Evolutionary conservation across 495 filamentous ascomycete genomes (phyloP).

Genomic region (Neurospora sp.): DNA sequence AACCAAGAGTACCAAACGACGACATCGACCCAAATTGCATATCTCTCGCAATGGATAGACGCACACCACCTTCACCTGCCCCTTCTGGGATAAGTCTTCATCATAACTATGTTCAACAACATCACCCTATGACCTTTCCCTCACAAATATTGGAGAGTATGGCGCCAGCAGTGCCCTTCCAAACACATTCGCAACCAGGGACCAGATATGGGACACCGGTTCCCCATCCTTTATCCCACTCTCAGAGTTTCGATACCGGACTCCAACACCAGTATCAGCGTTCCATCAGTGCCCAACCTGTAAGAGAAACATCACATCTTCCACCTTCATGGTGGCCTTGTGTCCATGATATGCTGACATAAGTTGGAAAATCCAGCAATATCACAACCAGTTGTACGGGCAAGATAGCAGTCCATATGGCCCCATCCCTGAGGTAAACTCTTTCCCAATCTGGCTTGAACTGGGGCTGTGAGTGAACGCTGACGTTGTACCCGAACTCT

Average conservation of each 20-base stretch:
- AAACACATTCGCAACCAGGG: slow-evolving; percentile 29
- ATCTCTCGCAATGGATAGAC: slow-evolving; percentile 26
- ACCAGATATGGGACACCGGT: slow-evolving; percentile 34
- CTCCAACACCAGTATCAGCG: slow-evolving; percentile 21
- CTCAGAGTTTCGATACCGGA: slow-evolving; percentile 7
- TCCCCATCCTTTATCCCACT: slow-evolving; percentile 16
- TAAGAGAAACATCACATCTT: slow-evolving; percentile 1
- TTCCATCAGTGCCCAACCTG: slow-evolving; percentile 12
- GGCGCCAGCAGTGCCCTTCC: slow-evolving; percentile 13
- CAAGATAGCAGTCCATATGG: slow-evolving; percentile 23
- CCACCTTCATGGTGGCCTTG: background rate
- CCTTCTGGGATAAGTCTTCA: slow-evolving; percentile 33
- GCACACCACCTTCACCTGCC: slow-evolving; percentile 31
- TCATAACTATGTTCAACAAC: slow-evolving; percentile 40
- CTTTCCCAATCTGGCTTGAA: background rate
- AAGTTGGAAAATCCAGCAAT: slow-evolving; percentile 8
- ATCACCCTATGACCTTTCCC: slow-evolving; percentile 29
- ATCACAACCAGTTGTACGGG: slow-evolving; percentile 29
- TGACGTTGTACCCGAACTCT: slow-evolving; percentile 7
- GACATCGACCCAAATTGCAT: background rate
- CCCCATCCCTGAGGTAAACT: slow-evolving; percentile 18
- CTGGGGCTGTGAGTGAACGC: background rate
- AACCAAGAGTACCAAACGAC: background rate
- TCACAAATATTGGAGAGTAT: slow-evolving; percentile 6
- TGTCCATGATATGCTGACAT: slow-evolving; percentile 6